A percentile compares a stretch with the other conserved stretches of the same genome.
Evolutionary conservation across 169 alveolate genomes (phyloP).

Genomic region (Ichthyophthirius multifiliis): DNA sequence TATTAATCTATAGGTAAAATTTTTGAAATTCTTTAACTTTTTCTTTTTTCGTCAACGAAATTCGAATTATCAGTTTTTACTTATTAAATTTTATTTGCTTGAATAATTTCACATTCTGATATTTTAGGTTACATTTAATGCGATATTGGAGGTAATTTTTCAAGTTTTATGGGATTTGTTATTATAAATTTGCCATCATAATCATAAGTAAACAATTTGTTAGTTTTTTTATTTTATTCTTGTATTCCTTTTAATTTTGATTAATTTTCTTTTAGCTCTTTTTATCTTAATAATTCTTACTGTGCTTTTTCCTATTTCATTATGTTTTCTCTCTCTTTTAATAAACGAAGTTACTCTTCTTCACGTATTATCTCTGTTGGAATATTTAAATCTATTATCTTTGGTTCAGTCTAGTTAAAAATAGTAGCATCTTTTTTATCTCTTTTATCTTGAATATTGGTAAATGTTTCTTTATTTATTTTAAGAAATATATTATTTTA

Average conservation of each 20-base stretch:
- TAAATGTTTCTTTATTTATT: not conserved
- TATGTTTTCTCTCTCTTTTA: not conserved
- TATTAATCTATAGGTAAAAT: not conserved
- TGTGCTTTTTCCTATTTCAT: not conserved
- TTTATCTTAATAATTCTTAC: not conserved
- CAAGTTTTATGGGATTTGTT: not conserved
- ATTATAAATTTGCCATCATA: not conserved
- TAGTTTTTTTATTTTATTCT: not conserved
- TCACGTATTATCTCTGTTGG: not conserved
- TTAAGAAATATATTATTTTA: not conserved
- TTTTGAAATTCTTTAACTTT: not conserved
- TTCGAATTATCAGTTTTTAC: not conserved
- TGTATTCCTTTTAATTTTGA: not conserved
- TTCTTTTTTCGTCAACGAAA: not conserved
- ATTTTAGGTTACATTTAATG: not conserved
- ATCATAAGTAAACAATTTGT: not conserved
- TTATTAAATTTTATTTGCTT: not conserved
- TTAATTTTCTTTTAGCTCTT: not conserved
- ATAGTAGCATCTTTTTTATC: not conserved
- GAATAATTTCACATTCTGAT: not conserved
- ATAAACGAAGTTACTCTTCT: not conserved
- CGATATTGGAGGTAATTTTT: not conserved
- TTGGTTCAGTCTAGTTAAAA: not conserved
- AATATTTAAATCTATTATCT: not conserved
- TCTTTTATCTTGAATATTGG: not conserved